Percentiles rank a stretch among this genome's conserved stretches.
Conservation (phyloP, 2,329 filamentous ascomycete species). For the Fusarium guadeloupense region DNA sequence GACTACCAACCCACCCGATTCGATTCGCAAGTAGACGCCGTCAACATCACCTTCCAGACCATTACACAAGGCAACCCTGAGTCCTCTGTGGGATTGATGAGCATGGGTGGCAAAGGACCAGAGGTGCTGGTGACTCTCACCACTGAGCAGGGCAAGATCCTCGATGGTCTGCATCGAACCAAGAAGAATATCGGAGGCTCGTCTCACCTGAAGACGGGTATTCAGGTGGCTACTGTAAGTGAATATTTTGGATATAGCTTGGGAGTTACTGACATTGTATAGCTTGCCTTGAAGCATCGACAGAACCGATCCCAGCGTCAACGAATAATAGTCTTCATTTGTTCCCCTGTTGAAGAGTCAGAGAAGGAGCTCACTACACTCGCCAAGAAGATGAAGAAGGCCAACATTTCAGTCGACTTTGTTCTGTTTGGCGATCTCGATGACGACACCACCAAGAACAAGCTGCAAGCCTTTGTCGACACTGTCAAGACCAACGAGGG, state of each 20-base stretch:
- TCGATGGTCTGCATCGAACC: conserved; percentile 90
- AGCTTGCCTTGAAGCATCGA: conserved; percentile 97
- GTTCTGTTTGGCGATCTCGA: conserved; percentile 94
- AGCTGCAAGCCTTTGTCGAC: conserved; percentile 93
- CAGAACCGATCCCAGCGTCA: conserved; percentile 97
- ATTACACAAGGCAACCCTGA: conserved; percentile 97
- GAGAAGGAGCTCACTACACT: conserved; percentile 89
- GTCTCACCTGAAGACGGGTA: conserved; percentile 88
- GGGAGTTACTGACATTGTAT: conserved; percentile 42
- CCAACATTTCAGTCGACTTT: conserved; percentile 92
- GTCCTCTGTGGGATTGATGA: conserved; percentile 97
- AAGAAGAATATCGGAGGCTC: conserved; percentile 90
- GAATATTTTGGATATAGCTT: neutral
- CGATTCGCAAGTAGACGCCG: conserved; percentile 94
- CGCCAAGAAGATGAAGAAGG: conserved; percentile 99
- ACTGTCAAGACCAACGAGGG: conserved; percentile 91
- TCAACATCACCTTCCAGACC: conserved; percentile 93
- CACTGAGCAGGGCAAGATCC: conserved; percentile 93
- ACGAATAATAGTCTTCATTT: conserved; percentile 96
- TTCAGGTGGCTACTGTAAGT: conserved; percentile 92
- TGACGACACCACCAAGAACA: conserved; percentile 87
- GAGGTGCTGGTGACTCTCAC: conserved; percentile 97
- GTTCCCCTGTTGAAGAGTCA: conserved; percentile 88
- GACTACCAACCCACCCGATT: conserved; percentile 92
- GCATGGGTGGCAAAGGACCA: conserved; percentile 97